Evolutionary conservation across 345 rosid genomes (phyloP), one percentile per base, ranked within the genome.

Genomic region (Raphanus sativus): DNA sequence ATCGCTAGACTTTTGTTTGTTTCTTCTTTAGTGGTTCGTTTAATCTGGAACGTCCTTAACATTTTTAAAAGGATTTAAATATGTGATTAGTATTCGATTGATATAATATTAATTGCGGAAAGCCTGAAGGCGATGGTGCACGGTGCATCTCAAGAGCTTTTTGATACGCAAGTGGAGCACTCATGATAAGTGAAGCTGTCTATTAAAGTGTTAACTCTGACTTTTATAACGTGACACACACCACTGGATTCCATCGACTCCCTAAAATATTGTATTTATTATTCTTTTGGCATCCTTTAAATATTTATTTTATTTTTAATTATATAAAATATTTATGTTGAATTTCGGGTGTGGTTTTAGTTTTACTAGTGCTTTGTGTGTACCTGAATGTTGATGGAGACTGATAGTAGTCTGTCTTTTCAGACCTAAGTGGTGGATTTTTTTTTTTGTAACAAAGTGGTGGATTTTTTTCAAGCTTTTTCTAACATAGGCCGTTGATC

Each of bases 141-240:
- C 54, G 54, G 54, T 45, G 42, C 73, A n/a, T 60, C 3, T 72
- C 3, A 17, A 60, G 55, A 72, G 69, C 69, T 78, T 78, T 64
- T 59, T 78, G 77, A 78, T 78, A 78, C 81, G 81, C 24, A 78
- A 78, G 81, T 78, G 81, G 81, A 78, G 74, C 81, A 78, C 74
- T 78, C 81, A 73, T 78, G 81, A 78, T 78, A 78, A 73, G 81
- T 8, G 77, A 78, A 61, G 59, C 24, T 72, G 73, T 78, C 77
- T 78, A 78, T 78, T 78, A 66, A 72, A 72, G 69, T 71, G 55
- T 48, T 66, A 56, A 54, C 16, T 21, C 2, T 66, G 28, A 17
- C 21, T 52, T 52, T 64, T 71, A 64, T 64, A 54, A 63, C 65
- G 70, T 76, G 75, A 77, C 70, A 54, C 34, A 55, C 71, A 11